Evolutionary conservation across 768 basidiomycete species (phyloP).

Genomic region (Sutorius australiensis): DNA sequence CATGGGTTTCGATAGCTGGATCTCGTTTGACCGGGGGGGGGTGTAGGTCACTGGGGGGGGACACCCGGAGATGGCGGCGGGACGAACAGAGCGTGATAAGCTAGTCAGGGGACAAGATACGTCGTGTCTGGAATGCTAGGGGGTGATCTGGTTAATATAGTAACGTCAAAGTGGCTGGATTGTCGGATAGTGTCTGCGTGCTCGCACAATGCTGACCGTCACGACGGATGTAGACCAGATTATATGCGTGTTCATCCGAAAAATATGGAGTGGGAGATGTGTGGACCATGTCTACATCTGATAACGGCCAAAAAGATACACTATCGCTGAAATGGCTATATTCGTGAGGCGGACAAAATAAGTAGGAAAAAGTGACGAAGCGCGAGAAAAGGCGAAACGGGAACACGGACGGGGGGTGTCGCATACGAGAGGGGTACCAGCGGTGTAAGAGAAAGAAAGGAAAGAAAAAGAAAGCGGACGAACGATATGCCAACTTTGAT

Average conservation of each 20-base stretch:
- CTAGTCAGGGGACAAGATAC: too few relatives aligned
- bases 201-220: too few relatives aligned
- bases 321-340: constrained; percentile 11
- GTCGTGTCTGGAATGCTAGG: too few relatives aligned
- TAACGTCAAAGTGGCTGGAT: too few relatives aligned
- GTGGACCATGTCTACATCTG: background rate
- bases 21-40: too few relatives aligned
- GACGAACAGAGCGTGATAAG: too few relatives aligned
- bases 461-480: background rate
- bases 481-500: constrained; percentile 17
- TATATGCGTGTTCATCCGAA: constrained; percentile 6
- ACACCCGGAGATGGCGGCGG: too few relatives aligned
- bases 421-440: background rate
- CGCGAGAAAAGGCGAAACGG: background rate
- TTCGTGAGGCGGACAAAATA: background rate
- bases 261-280: background rate
- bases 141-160: too few relatives aligned
- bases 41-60: too few relatives aligned
- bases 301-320: constrained; percentile 18
- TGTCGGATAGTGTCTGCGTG: too few relatives aligned
- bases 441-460: background rate
- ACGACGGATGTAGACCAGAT: background rate
- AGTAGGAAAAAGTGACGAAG: background rate
- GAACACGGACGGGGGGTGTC: constrained; percentile 10
- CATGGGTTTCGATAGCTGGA: too few relatives aligned